Evolutionary conservation across 257 asterid genomes (phyloP).

Genomic region (Coffea eugenioides): DNA sequence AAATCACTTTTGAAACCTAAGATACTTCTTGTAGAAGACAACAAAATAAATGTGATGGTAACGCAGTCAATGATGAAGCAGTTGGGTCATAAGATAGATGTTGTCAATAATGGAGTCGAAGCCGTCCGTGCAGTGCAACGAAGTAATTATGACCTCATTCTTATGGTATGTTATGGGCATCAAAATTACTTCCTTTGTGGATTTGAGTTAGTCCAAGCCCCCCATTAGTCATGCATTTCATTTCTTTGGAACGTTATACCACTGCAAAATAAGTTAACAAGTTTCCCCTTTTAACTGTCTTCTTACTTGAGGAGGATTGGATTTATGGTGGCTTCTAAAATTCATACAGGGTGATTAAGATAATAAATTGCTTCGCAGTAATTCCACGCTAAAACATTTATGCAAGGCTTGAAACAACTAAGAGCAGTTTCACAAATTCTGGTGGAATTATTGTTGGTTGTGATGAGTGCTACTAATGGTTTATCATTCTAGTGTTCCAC

Average conservation of each 20-base stretch:
- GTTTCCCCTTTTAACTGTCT: background rate
- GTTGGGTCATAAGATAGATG: conserved; percentile 63
- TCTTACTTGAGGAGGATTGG: background rate
- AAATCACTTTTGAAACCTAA: conserved; percentile 43
- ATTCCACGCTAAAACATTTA: background rate
- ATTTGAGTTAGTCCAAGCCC: background rate
- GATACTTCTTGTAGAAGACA: conserved; percentile 89
- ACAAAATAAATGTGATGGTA: conserved; percentile 79
- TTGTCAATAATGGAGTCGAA: conserved; percentile 72
- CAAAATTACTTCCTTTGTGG: background rate
- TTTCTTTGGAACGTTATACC: background rate
- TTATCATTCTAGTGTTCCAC: background rate
- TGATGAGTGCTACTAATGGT: background rate
- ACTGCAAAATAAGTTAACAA: background rate
- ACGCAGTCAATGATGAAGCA: conserved; percentile 80
- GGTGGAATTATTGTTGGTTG: background rate
- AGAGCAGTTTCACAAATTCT: background rate
- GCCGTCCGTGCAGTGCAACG: conserved; percentile 67
- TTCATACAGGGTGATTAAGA: background rate
- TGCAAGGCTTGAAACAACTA: background rate
- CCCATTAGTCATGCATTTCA: background rate
- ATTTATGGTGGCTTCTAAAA: background rate
- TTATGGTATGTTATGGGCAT: conserved; percentile 54
- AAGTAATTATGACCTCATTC: conserved; percentile 53
- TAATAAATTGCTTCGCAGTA: background rate